Conservation (phyloP, 305 asterid species). For the Ajuga reptans region DNA sequence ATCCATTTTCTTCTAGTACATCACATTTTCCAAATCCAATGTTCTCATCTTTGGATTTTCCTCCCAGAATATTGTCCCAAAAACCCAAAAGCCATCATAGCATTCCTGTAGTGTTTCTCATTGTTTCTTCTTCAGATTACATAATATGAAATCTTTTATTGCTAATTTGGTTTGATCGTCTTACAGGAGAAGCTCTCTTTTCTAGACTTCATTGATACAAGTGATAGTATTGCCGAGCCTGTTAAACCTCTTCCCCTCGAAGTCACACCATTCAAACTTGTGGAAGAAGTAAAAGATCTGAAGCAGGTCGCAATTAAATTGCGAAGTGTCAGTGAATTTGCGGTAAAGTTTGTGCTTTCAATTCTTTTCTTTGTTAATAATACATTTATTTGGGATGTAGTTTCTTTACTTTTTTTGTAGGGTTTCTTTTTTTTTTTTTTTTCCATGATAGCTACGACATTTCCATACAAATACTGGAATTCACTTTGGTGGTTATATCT, state of each 20-base stretch:
- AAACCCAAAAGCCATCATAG: background rate
- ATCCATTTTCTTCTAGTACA: background rate
- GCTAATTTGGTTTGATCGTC: constrained; percentile 15
- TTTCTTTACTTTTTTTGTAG: background rate
- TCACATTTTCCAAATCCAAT: background rate
- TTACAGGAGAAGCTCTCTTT: constrained; percentile 63
- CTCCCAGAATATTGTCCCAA: background rate
- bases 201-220: constrained; percentile 62
- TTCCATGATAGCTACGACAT: too few species aligned
- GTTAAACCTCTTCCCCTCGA: constrained; percentile 62
- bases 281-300: constrained; percentile 82
- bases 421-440: too few species aligned
- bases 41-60: background rate
- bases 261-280: constrained; percentile 65
- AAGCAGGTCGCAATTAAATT: constrained; percentile 71
- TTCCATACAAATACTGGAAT: background rate
- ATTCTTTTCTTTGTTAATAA: background rate
- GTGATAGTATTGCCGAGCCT: constrained; percentile 38
- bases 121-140: constrained; percentile 1
- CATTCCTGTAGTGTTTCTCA: background rate
- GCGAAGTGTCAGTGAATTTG: constrained; percentile 68
- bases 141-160: background rate
- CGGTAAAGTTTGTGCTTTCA: constrained; percentile 42
- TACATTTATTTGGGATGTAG: background rate
- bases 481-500: background rate